Evolutionary conservation across 257 asterid genomes (phyloP), one percentile per base, ranked within the genome.

Genomic region (Przewalskia tangutica): DNA sequence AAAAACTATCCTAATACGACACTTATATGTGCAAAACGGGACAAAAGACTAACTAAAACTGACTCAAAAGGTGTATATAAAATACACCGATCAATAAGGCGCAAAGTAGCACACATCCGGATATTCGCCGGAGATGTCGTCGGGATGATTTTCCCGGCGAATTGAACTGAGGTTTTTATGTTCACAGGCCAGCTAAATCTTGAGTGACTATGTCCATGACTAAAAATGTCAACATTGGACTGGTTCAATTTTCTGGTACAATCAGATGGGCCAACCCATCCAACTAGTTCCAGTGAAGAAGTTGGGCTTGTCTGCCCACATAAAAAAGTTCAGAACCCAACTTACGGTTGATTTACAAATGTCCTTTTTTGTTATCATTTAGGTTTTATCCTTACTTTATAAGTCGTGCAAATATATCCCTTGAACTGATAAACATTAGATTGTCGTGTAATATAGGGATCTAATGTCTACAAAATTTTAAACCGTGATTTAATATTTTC

Each of bases 51-150:
- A n/a, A n/a, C n/a, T n/a, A n/a, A n/a, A n/a, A n/a, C n/a, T n/a
- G n/a, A n/a, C n/a, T n/a, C n/a, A n/a, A n/a, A n/a, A n/a, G n/a
- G n/a, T n/a, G n/a, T n/a, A n/a, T n/a, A n/a, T n/a, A n/a, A n/a
- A n/a, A n/a, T n/a, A n/a, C n/a, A n/a, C n/a, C n/a, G n/a, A n/a
- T n/a, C n/a, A n/a, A n/a, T n/a, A 17, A 84, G 91, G 82, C 85
- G 86, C 84, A 88, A 84, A 64, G 88, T 77, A 44, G 92, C 93
- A 87, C 87, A 88, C 98, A 95, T 95, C 79, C 90, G 89, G 84
- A 81, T 8, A 51, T 8, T 20, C 82, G 83, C 92, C 94, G 85
- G 89, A 50, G 76, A 48, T n/a, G 1, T 3, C 75, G 89, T 83
- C 91, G 87, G 87, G 81, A 64, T 80, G 68, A 63, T 79, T 46